Evolutionary conservation across 768 basidiomycete genomes (phyloP).

Genomic region (Trametes cingulata): DNA sequence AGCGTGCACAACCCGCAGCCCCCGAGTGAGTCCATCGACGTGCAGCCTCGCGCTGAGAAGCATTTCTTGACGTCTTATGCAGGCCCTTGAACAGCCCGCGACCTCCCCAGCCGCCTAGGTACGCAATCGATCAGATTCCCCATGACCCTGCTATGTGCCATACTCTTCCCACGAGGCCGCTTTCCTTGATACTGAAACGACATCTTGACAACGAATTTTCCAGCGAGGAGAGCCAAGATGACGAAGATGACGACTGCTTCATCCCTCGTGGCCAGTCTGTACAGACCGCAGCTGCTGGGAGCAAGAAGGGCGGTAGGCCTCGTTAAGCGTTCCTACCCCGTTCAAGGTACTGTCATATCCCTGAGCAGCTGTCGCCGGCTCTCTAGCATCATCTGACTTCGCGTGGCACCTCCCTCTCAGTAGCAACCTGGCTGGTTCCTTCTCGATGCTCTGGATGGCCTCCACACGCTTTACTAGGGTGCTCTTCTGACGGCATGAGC

Average conservation of each 20-base stretch:
- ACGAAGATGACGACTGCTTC: constrained; percentile 10
- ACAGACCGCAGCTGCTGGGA: neutral
- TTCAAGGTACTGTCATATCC: neutral
- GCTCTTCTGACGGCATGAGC: too few species aligned
- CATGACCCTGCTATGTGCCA: neutral
- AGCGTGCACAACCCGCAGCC: too few species aligned
- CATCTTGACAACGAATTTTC: neutral
- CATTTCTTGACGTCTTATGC: too few species aligned
- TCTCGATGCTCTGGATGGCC: too few species aligned
- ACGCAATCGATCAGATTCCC: neutral
- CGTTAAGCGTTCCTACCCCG: neutral
- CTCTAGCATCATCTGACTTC: neutral
- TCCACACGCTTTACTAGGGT: too few species aligned
- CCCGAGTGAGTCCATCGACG: too few species aligned
- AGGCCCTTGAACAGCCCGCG: neutral
- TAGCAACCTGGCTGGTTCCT: too few species aligned
- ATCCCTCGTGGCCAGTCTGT: constrained; percentile 3
- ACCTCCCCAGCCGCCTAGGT: neutral
- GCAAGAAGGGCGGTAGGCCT: constrained; percentile 9
- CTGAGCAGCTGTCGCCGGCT: neutral
- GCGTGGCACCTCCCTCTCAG: too few species aligned
- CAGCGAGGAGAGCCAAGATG: neutral
- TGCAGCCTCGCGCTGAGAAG: too few species aligned
- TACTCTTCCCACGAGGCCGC: too few species aligned
- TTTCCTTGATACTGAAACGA: neutral